phyloP scores from a whole-genome alignment of 257 asterid species.

The Ilex aquifolium region DNA sequence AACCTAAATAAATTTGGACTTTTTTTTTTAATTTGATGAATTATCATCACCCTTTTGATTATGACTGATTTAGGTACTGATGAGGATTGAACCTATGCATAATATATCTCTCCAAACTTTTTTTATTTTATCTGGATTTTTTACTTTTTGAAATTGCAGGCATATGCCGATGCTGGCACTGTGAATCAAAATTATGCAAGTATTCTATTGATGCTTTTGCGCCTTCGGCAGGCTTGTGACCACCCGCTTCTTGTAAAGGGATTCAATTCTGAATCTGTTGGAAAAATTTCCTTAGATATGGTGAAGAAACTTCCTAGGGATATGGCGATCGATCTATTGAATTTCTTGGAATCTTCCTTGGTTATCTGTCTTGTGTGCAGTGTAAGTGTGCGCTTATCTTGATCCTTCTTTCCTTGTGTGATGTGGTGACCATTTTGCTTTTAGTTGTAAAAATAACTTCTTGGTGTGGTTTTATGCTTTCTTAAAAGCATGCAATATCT shows the following conservation, averaged over 20 bases:
- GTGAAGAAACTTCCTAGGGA: slow-evolving; percentile 65
- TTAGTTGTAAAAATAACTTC: too few relatives aligned
- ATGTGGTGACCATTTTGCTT: too few relatives aligned
- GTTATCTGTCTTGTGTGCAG: slow-evolving; percentile 74
- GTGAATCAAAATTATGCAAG: slow-evolving; percentile 93
- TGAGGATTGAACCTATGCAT: too few relatives aligned
- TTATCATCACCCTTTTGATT: too few relatives aligned
- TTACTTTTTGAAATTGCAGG: slow-evolving; percentile 37
- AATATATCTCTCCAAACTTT: too few relatives aligned
- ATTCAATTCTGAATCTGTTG: slow-evolving; percentile 50
- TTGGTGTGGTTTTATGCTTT: too few relatives aligned
- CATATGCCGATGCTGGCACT: slow-evolving; percentile 99
- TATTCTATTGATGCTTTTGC: slow-evolving; percentile 85
- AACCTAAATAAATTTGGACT: too few relatives aligned
- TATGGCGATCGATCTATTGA: slow-evolving; percentile 42
- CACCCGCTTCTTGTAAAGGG: slow-evolving; percentile 96
- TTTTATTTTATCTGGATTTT: too few relatives aligned
- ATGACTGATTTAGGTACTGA: too few relatives aligned
- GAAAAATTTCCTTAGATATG: slow-evolving; percentile 57
- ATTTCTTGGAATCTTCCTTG: slow-evolving; percentile 55
- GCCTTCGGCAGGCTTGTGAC: slow-evolving; percentile 99
- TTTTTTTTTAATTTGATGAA: too few relatives aligned
- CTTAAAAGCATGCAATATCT: too few relatives aligned
- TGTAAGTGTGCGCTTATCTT: slow-evolving; percentile 38
- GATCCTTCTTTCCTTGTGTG: too few relatives aligned